Evolutionary conservation across 1,139 yeast genomes (phyloP), one percentile per base, ranked within the genome.

Genomic region (Pichia sp.): DNA sequence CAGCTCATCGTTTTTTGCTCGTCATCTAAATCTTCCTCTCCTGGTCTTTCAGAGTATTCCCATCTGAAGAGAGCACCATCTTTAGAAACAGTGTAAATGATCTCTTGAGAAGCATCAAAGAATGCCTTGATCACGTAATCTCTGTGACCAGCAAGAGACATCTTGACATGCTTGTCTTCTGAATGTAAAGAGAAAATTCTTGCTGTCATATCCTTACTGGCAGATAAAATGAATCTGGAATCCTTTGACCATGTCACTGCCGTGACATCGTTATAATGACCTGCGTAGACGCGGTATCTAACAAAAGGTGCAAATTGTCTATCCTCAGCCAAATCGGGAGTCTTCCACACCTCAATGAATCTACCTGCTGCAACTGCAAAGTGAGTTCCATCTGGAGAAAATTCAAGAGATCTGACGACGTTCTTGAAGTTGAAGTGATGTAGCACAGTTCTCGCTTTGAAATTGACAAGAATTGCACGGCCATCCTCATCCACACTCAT

Each of bases 261-360:
- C 1, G 77, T 71, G 19, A 93, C 77, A 47, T 85, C 94, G 35
- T 79, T 78, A 56, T 79, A 87, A 62, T 91, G 98, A 20, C 98
- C 99, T 3, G 96, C 86, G 52, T 87, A 87, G 6, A 84, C 74
- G 51, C 95, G 69, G 58, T 85, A 87, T 47, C 94, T 80, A 28
- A 91, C 83, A 61, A 91, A 93, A 13, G 98, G 99, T 1, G 96
- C 93, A 69, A 93, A 91, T 56, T 87, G 96, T 46, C 94, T 50
- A 45, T 74, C 80, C 49, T 79, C 84, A 3, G 75, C 63, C 25
- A 69, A 67, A 35, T 75, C 78, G 0, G 97, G 97, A 1, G 97
- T 86, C 51, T 76, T 79, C 99, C 99, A 91, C 11, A 91, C 83
- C 56, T 93, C 97, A 19, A 91, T 64, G 42, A 83, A 81, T 49